Conservation (phyloP, 306 rosid genomes). For the Rosa persica region DNA sequence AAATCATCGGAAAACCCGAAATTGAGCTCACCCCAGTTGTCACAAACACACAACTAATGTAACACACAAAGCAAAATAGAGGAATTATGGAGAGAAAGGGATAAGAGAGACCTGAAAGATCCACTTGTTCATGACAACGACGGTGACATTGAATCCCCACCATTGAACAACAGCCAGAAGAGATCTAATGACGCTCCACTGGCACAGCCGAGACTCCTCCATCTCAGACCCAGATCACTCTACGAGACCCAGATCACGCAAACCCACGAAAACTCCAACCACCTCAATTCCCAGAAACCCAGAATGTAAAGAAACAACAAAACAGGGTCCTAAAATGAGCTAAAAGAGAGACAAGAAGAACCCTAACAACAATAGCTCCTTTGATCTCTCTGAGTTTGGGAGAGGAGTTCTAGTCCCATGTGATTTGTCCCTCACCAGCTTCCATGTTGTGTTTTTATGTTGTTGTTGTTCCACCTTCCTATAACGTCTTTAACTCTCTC, state of each 20-base stretch:
- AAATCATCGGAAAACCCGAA: background rate
- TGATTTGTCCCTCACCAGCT: slow-evolving; percentile 17
- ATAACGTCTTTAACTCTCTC: slow-evolving; percentile 20
- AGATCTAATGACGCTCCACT: slow-evolving; percentile 81
- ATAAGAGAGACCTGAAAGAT: slow-evolving; percentile 75
- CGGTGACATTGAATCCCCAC: slow-evolving; percentile 95
- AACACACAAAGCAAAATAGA: background rate
- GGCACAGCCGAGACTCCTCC: slow-evolving; percentile 69
- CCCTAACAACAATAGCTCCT: background rate
- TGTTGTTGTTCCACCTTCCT: background rate
- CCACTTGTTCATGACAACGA: slow-evolving; percentile 95
- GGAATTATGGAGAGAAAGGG: background rate
- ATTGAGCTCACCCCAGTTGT: background rate
- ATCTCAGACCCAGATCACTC: slow-evolving; percentile 42
- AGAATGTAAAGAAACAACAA: background rate
- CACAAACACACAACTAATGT: background rate
- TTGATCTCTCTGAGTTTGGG: background rate
- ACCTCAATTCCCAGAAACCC: slow-evolving; percentile 13
- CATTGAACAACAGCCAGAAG: slow-evolving; percentile 85
- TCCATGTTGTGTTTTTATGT: background rate
- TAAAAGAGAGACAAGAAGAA: background rate
- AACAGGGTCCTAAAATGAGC: background rate
- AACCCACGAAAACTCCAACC: background rate
- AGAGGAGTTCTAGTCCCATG: slow-evolving; percentile 30
- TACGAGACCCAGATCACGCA: slow-evolving; percentile 24